Percentiles rank a stretch among this genome's conserved stretches.
Conservation (phyloP, 1,284 basidiomycete genomes). For the Cutaneotrichosporon cutaneum region DNA sequence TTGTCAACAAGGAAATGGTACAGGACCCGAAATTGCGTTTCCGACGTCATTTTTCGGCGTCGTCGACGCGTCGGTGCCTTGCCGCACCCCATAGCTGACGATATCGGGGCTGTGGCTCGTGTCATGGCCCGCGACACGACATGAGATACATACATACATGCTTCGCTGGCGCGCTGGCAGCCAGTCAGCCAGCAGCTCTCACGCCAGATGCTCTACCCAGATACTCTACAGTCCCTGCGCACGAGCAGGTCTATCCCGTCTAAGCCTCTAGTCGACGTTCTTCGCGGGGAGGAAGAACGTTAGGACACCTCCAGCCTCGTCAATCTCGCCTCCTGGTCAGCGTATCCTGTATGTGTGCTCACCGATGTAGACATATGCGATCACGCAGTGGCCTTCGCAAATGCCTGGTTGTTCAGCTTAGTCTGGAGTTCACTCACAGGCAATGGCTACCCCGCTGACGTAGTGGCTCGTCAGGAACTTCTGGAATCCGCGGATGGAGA, state of each 20-base stretch:
- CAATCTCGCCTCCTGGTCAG: slow-evolving; percentile 60
- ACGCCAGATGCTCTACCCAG: background rate
- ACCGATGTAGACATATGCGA: slow-evolving; percentile 84
- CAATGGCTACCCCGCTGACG: slow-evolving; percentile 81
- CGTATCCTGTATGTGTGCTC: slow-evolving; percentile 14
- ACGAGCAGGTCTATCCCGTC: background rate
- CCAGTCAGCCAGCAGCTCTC: background rate
- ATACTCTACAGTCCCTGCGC: background rate
- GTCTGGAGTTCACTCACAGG: slow-evolving; percentile 60
- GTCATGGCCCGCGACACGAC: too few relatives aligned
- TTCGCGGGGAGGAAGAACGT: slow-evolving; percentile 78
- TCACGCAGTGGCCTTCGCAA: slow-evolving; percentile 79
- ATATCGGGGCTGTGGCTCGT: too few relatives aligned
- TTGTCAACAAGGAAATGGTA: background rate
- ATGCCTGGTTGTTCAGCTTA: slow-evolving; percentile 60
- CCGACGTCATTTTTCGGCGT: slow-evolving; percentile 2
- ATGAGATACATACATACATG: slow-evolving; percentile 5
- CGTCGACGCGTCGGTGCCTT: background rate
- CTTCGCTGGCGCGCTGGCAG: background rate
- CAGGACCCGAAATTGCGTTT: background rate
- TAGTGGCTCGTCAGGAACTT: slow-evolving; percentile 81
- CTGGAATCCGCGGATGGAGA: slow-evolving; percentile 72
- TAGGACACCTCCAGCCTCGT: slow-evolving; percentile 77
- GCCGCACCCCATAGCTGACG: background rate
- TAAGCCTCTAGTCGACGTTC: slow-evolving; percentile 16